Base-by-base conservation (phyloP, 805 yeast genomes). In the Kodamaea leandrae region DNA sequence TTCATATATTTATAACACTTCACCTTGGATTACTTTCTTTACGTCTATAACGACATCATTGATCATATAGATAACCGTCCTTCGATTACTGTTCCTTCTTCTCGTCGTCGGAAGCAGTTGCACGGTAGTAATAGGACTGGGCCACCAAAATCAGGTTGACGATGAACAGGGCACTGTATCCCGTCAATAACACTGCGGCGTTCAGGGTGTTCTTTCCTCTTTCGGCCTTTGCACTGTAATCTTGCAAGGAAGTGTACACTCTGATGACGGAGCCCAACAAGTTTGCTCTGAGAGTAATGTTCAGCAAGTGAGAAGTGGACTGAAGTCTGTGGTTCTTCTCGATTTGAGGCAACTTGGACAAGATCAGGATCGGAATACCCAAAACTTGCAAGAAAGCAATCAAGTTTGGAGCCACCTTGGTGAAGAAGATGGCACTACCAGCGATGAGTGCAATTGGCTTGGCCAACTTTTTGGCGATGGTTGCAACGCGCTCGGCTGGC, bases 331-430 rank as follows among this genome's bases (percentile, higher is more conserved):
- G 50, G 44, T 69, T 69, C 20, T 57, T 57, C 32, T 46, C 52
- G 42, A 69, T 68, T 42, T 69, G 75, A 6, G 73, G 72, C 20
- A 68, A 39, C 46, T 66, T 69, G 12, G 72, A 60, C 8, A 58
- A 49, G 8, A 68, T 57, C 6, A 64, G 55, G 10, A 69, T 44
- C 5, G 75, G 75, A 37, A 69, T 68, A 34, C 54, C 63, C 42
- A 61, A 50, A 12, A 67, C 55, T 50, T 69, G 68, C 41, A 69
- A 57, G 2, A 55, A 49, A 37, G 53, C 51, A 18, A 68, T 47
- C 36, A 60, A 45, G 3, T 45, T 28, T 4, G 73, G 71, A 2
- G 64, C 65, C 3, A 65, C 20, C 41, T 64, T 60, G 25, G 59
- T 51, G 35, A 67, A 49, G 26, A 66, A 53, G 9, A 67, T 35